Conservation (phyloP, 2,329 filamentous ascomycete species). For the Daldinia sp. region DNA sequence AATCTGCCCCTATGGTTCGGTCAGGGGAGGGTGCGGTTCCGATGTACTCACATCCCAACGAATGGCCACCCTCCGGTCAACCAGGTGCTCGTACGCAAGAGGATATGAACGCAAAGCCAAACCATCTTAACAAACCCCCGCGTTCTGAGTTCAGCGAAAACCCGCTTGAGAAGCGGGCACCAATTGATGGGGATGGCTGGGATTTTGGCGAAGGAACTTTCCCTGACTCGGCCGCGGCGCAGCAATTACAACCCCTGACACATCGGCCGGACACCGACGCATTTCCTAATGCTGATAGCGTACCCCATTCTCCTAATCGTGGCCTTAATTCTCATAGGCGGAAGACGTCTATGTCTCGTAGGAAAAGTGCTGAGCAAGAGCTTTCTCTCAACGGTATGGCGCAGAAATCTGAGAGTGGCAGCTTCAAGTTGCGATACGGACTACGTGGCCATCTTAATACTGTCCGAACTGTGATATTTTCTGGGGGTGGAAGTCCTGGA, state of each 20-base stretch:
- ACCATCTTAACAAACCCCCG: slow-evolving; percentile 53
- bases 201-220: slow-evolving; percentile 87
- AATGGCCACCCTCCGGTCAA: slow-evolving; percentile 43
- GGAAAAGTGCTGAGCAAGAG: slow-evolving; percentile 74
- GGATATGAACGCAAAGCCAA: slow-evolving; percentile 43
- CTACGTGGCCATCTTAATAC: slow-evolving; percentile 92
- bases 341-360: slow-evolving; percentile 79
- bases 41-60: slow-evolving; percentile 48
- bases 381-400: slow-evolving; percentile 58
- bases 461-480: slow-evolving; percentile 94
- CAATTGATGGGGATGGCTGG: slow-evolving; percentile 78
- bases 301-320: slow-evolving; percentile 81
- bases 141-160: slow-evolving; percentile 54
- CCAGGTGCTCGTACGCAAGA: slow-evolving; percentile 40
- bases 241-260: slow-evolving; percentile 55
- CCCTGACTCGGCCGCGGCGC: slow-evolving; percentile 60
- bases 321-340: slow-evolving; percentile 75
- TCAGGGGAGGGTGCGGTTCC: slow-evolving; percentile 58
- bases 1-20: slow-evolving; percentile 61
- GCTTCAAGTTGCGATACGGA: slow-evolving; percentile 92
- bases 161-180: slow-evolving; percentile 56
- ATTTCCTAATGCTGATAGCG: slow-evolving; percentile 83
- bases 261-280: slow-evolving; percentile 85
- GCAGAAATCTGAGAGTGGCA: slow-evolving; percentile 73
- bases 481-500: slow-evolving; percentile 90